Conservation (phyloP, 2,329 filamentous ascomycete genomes). For the Emydomyces testavorans region DNA sequence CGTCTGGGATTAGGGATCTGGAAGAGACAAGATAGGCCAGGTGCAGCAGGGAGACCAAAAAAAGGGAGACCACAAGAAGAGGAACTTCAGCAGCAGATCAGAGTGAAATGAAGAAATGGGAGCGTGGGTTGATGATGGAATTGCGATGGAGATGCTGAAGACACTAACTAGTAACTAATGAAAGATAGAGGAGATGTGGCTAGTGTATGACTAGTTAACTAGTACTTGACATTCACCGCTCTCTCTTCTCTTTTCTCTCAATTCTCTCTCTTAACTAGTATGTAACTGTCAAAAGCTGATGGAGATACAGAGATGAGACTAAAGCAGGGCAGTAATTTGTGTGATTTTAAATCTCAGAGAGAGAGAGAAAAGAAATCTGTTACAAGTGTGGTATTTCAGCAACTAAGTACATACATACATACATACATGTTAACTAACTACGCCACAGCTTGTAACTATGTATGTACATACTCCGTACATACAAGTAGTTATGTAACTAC, state of each 20-base stretch:
- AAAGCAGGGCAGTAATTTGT: no score
- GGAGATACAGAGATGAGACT: no score
- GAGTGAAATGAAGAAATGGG: slow-evolving; percentile 1
- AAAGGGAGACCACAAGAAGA: not conserved
- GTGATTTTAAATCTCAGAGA: no score
- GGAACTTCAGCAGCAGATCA: not conserved
- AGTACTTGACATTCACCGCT: slow-evolving; percentile 1
- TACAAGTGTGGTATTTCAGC: no score
- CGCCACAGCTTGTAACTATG: no score
- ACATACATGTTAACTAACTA: no score
- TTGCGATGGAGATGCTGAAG: slow-evolving; percentile 1
- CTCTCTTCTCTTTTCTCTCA: not conserved
- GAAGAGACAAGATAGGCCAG: not conserved
- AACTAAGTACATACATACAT: no score
- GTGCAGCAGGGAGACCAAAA: not conserved
- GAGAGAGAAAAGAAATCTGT: no score
- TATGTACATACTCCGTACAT: no score
- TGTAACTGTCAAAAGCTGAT: no score
- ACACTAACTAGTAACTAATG: not conserved
- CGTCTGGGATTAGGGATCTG: not conserved
- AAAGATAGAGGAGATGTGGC: slow-evolving; percentile 7
- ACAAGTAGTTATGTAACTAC: no score
- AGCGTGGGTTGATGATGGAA: slow-evolving; percentile 7
- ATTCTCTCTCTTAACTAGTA: no score
- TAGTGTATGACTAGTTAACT: not conserved